Evolutionary conservation across 495 filamentous ascomycete genomes (phyloP).

Genomic region (Neurospora discreta): DNA sequence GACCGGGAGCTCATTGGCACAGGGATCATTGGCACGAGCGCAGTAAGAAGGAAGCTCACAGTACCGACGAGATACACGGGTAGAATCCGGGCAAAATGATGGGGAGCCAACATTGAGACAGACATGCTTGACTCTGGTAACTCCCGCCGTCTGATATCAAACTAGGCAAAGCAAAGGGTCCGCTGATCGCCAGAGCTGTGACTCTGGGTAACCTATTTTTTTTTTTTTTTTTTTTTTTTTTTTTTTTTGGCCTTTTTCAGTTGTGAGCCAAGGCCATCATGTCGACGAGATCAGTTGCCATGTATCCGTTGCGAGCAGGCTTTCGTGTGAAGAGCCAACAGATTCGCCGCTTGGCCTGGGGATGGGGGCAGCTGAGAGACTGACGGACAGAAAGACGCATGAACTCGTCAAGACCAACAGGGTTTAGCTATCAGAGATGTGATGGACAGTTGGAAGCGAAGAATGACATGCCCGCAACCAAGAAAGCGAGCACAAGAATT

Average conservation of each 20-base stretch:
- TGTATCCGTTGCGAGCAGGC: background rate
- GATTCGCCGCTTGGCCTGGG: background rate
- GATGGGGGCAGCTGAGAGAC: background rate
- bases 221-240: background rate
- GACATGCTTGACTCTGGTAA: conserved; percentile 14
- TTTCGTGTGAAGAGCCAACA: background rate
- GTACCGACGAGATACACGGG: conserved; percentile 9
- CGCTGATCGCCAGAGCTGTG: conserved; percentile 7
- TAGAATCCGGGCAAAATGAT: conserved; percentile 4
- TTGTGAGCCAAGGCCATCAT: background rate
- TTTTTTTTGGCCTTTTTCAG: background rate
- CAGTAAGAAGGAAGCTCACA: conserved; percentile 14
- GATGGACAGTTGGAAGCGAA: background rate
- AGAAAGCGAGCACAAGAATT: background rate
- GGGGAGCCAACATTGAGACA: background rate
- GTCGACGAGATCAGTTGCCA: background rate
- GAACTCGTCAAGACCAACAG: background rate
- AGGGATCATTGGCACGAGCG: conserved; percentile 13
- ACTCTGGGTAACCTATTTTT: background rate
- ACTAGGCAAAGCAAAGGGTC: conserved; percentile 1
- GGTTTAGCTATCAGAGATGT: background rate
- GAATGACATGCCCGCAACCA: background rate
- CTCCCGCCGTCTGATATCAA: conserved; percentile 5
- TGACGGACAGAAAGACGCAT: background rate
- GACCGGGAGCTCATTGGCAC: conserved; percentile 19